phyloP scores from a whole-genome alignment of 768 basidiomycete species.

The Hygrophorus russula region DNA sequence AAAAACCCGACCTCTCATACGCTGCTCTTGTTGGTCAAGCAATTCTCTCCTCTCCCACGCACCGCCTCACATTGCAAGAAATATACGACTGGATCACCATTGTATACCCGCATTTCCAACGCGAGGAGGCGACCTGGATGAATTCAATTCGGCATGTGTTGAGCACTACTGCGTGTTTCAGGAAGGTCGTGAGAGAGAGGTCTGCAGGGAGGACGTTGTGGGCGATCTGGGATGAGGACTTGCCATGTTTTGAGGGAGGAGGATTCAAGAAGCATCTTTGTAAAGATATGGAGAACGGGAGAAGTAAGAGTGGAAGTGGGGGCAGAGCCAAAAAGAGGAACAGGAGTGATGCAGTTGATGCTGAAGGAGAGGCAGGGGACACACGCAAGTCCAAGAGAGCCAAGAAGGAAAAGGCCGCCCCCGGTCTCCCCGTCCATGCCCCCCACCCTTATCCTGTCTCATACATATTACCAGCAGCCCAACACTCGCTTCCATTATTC shows the following conservation, averaged over 20 bases:
- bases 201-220: constrained; percentile 76
- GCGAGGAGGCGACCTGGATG: constrained; percentile 93
- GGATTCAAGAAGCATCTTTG: constrained; percentile 63
- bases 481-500: constrained; percentile 29
- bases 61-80: constrained; percentile 84
- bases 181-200: constrained; percentile 71
- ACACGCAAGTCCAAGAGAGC: constrained; percentile 26
- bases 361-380: background rate
- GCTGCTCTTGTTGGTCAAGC: constrained; percentile 96
- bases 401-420: constrained; percentile 26
- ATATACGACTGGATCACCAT: constrained; percentile 96
- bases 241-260: constrained; percentile 75
- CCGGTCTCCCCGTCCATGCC: constrained; percentile 8
- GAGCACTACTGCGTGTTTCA: constrained; percentile 84
- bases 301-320: constrained; percentile 22
- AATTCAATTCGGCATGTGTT: constrained; percentile 97
- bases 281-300: constrained; percentile 29
- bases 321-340: constrained; percentile 3
- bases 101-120: constrained; percentile 88
- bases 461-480: constrained; percentile 14
- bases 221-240: constrained; percentile 77
- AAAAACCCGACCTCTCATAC: constrained; percentile 83
- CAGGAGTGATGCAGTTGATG: background rate
- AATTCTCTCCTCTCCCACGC: constrained; percentile 72
- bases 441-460: constrained; percentile 12